These are phyloP conservation scores for Aethionema arabicum DNA, from an alignment of 345 rosid species.

Conservation along the genomic window DNA sequence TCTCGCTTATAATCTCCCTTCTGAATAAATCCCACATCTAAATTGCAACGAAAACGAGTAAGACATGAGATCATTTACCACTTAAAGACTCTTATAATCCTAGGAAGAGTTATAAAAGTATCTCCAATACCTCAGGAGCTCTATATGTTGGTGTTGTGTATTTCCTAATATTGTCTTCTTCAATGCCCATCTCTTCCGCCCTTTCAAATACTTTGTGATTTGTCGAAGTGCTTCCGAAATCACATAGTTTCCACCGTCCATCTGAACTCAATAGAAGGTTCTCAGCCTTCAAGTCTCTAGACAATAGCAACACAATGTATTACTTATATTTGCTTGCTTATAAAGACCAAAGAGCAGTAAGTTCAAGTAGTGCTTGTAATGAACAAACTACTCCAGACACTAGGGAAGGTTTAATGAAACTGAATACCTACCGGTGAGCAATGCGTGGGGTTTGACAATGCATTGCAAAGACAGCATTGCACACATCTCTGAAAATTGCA, in stretches of 20 bases:
- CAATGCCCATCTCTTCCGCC: conserved; percentile 98
- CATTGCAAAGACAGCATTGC: conserved; percentile 96
- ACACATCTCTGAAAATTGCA: conserved; percentile 74
- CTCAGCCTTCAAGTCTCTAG: conserved; percentile 95
- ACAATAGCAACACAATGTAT: conserved; percentile 18
- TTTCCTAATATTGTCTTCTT: conserved; percentile 96
- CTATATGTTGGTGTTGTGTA: conserved; percentile 95
- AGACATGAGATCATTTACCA: conserved; percentile 32
- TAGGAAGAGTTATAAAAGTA: conserved; percentile 13
- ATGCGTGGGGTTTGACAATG: conserved; percentile 85
- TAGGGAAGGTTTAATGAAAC: not conserved
- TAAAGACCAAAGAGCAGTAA: not conserved
- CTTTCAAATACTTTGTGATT: conserved; percentile 92
- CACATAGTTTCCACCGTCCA: conserved; percentile 89
- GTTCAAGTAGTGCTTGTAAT: not conserved
- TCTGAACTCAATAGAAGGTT: conserved; percentile 78
- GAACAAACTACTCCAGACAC: not conserved
- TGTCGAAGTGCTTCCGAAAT: conserved; percentile 91
- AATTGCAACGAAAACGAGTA: conserved; percentile 36
- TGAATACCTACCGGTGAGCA: conserved; percentile 72
- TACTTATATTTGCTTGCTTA: not conserved
- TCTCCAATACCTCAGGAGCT: conserved; percentile 82
- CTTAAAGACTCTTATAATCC: conserved; percentile 31
- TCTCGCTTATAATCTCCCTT: conserved; percentile 88
- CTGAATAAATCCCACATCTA: conserved; percentile 99